Evolutionary conservation across 768 basidiomycete species (phyloP), one percentile per base, ranked within the genome.

Genomic region (Lentinus tigrinus): DNA sequence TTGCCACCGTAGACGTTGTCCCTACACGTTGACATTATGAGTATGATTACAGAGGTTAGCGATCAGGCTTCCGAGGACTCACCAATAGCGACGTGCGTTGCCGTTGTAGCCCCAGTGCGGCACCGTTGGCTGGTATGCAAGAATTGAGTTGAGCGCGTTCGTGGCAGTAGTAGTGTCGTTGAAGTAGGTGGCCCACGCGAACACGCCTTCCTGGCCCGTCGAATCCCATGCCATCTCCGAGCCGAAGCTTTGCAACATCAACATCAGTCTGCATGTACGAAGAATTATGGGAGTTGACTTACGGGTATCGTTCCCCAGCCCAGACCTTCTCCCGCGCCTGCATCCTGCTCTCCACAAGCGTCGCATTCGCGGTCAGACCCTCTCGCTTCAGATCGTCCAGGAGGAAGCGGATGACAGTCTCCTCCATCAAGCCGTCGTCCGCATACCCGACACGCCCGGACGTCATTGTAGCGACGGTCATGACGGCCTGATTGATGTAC

Each of bases 41-140:
- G 24, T 27, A 36, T 3, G 19, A 21, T n/a, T 8, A 23, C 24
- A 39, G 13, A 27, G 40, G 3, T 10, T 13, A 0, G 26, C 17
- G 21, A 10, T 2, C 10, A 10, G 9, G n/a, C n/a, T n/a, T n/a
- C n/a, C n/a, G 24, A 47, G 38, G 24, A 66, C 73, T 47, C 53
- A 81, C 82, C 81, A 82, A 69, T 82, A 84, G 28, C 82, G 75
- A 52, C 82, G 72, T 1, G 82, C 82, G 63, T 83, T 84, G 7
- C 82, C 82, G 62, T 83, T 83, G 68, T 83, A 83, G 16, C 81
- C 82, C 82, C 82, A 84, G 65, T 83, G 82, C n/a, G 82, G 76
- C 34, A 83, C 75, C 6, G 79, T 73, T 2, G 82, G 81, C 62
- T 84, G 80, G 60, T 83, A 84, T 1, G 81, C 82, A 47, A 84